A percentile compares a stretch with the other conserved stretches of the same genome.
These are phyloP conservation scores for Laguncularia racemosa DNA, from an alignment of 345 rosid genomes.

Conservation along the genomic window DNA sequence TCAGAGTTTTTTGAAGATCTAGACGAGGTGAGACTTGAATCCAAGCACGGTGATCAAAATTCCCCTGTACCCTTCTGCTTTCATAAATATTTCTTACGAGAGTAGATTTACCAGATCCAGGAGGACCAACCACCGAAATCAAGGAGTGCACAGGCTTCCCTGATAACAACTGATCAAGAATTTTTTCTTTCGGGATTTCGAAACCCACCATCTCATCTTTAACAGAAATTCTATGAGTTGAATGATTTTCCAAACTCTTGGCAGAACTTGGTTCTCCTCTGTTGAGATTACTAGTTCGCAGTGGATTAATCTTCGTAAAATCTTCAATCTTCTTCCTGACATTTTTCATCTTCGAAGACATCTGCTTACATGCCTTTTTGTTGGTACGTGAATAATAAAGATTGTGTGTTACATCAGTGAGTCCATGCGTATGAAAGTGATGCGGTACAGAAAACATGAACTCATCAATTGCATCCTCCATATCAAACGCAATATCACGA, in stretches of 20 bases:
- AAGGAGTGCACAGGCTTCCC: constrained; percentile 1
- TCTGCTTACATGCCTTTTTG: background rate
- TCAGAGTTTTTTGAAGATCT: constrained; percentile 6
- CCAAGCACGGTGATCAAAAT: constrained; percentile 11
- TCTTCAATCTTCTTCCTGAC: background rate
- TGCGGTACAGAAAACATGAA: background rate
- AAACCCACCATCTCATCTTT: constrained; percentile 9
- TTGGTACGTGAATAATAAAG: background rate
- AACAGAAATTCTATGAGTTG: background rate
- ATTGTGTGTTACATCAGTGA: background rate
- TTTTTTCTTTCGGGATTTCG: background rate
- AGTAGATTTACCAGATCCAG: constrained; percentile 15
- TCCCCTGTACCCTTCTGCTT: constrained; percentile 8
- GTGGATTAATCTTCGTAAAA: background rate
- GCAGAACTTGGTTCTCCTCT: constrained; percentile 6
- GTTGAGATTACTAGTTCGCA: background rate
- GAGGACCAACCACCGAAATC: constrained; percentile 8
- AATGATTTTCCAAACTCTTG: background rate
- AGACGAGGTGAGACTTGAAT: constrained; percentile 4
- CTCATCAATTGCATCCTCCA: constrained; percentile 20
- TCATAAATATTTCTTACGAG: constrained; percentile 11
- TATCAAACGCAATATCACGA: constrained; percentile 18
- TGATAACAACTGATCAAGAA: constrained; percentile 5
- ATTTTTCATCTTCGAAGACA: constrained; percentile 1
- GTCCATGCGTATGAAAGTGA: constrained; percentile 2